phyloP scores from a whole-genome alignment of 352 stramenopile species.

The Globisporangium cederbergense region DNA sequence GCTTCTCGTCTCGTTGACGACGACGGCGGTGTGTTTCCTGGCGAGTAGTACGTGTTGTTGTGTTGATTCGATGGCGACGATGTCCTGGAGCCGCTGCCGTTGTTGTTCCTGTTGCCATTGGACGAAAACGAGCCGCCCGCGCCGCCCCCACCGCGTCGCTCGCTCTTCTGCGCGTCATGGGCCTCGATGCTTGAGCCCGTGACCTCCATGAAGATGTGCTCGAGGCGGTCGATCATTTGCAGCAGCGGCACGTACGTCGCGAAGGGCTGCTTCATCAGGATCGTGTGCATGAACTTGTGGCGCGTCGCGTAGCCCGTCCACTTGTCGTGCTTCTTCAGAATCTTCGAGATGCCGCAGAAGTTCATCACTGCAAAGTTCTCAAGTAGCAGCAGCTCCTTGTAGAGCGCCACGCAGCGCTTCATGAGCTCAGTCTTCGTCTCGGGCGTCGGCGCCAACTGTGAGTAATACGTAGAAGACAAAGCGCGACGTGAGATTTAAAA shows the following conservation, averaged over 20 bases:
- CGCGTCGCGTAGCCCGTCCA: constrained; percentile 90
- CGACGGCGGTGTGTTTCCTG: constrained; percentile 12
- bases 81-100: not conserved
- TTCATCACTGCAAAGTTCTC: constrained; percentile 91
- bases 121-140: constrained; percentile 9
- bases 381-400: constrained; percentile 84
- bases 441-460: constrained; percentile 34
- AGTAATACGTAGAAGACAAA: not conserved
- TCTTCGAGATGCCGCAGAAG: constrained; percentile 89
- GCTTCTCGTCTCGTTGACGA: constrained; percentile 2
- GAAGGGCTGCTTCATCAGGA: constrained; percentile 88
- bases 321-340: constrained; percentile 90
- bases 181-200: constrained; percentile 85
- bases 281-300: constrained; percentile 89
- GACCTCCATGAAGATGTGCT: constrained; percentile 87
- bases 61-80: constrained; percentile 4
- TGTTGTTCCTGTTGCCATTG: constrained; percentile 6
- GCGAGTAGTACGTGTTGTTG: constrained; percentile 11
- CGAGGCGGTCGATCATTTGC: constrained; percentile 84
- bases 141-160: constrained; percentile 28
- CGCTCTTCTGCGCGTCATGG: constrained; percentile 65
- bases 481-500: not conserved
- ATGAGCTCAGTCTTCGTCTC: constrained; percentile 76
- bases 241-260: constrained; percentile 80
- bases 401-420: constrained; percentile 77